phyloP scores from a whole-genome alignment of 2,329 filamentous ascomycete species.

The Fusarium sulawesiense region DNA sequence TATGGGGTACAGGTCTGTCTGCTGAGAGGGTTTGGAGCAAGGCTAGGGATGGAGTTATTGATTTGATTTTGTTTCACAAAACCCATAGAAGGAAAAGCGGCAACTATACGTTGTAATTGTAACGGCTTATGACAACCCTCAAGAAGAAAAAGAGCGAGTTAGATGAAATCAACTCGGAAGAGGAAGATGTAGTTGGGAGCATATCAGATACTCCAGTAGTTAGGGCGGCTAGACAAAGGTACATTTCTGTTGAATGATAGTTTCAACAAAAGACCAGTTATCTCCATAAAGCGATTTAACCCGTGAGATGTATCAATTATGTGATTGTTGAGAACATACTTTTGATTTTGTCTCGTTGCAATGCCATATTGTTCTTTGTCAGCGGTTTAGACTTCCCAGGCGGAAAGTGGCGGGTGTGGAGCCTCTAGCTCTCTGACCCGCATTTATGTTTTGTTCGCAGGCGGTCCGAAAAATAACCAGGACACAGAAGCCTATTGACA shows the following conservation, averaged over 20 bases:
- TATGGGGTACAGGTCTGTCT: constrained; percentile 16
- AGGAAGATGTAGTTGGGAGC: constrained; percentile 38
- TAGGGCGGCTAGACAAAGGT: constrained; percentile 20
- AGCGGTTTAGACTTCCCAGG: constrained; percentile 68
- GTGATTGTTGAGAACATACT: constrained; percentile 23
- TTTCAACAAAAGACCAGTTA: constrained; percentile 9
- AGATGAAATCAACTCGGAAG: constrained; percentile 25
- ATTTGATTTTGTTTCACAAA: constrained; percentile 44
- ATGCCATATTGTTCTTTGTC: constrained; percentile 70
- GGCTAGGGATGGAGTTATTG: constrained; percentile 39
- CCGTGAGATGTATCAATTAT: constrained; percentile 20
- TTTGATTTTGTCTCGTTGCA: constrained; percentile 12
- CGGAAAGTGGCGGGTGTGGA: constrained; percentile 23
- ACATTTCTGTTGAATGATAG: constrained; percentile 26
- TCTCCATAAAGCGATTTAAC: constrained; percentile 29
- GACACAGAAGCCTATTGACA: no score
- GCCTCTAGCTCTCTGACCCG: constrained; percentile 25
- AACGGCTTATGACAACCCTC: constrained; percentile 49
- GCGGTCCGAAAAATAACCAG: no score
- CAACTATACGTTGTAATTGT: constrained; percentile 50
- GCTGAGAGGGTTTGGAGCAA: constrained; percentile 14
- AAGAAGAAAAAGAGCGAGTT: constrained; percentile 37
- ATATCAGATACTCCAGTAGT: constrained; percentile 36
- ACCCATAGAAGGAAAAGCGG: constrained; percentile 49
- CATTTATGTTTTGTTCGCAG: constrained; percentile 22